phyloP scores from a whole-genome alignment of 148 eudicot genomes.

The Amaranthus palmeri region DNA sequence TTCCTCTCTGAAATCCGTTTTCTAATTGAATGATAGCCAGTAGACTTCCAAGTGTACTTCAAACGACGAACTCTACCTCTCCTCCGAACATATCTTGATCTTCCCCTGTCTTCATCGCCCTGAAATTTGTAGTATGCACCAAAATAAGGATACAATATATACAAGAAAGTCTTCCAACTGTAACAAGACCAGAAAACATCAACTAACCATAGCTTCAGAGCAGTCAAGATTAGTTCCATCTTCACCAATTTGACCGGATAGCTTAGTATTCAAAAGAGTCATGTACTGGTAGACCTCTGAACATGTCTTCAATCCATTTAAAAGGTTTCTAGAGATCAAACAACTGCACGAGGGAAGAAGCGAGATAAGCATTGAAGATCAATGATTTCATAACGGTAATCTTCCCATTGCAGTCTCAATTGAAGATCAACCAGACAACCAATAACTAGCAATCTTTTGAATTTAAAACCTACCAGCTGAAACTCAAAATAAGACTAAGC shows the following conservation, averaged over 20 bases:
- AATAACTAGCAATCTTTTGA: too few species aligned
- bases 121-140: slow-evolving; percentile 19
- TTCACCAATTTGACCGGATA: slow-evolving; percentile 45
- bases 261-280: slow-evolving; percentile 58
- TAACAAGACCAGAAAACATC: slow-evolving; percentile 6
- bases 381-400: background rate
- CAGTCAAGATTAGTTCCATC: slow-evolving; percentile 49
- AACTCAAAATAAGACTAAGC: too few species aligned
- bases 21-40: slow-evolving; percentile 78
- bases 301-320: slow-evolving; percentile 87
- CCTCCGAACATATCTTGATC: slow-evolving; percentile 85
- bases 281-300: slow-evolving; percentile 64
- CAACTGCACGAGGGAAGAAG: slow-evolving; percentile 50
- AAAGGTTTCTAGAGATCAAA: slow-evolving; percentile 84
- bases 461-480: too few species aligned
- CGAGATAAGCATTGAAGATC: background rate
- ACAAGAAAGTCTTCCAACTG: background rate
- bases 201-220: slow-evolving; percentile 50
- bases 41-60: slow-evolving; percentile 93
- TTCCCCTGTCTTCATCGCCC: slow-evolving; percentile 70
- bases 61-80: slow-evolving; percentile 95
- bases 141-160: background rate
- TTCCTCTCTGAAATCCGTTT: slow-evolving; percentile 88
- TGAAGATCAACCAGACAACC: too few species aligned
- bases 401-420: too few species aligned